phyloP scores from a whole-genome alignment of 495 filamentous ascomycete species.

The Xylaria bambusicola region DNA sequence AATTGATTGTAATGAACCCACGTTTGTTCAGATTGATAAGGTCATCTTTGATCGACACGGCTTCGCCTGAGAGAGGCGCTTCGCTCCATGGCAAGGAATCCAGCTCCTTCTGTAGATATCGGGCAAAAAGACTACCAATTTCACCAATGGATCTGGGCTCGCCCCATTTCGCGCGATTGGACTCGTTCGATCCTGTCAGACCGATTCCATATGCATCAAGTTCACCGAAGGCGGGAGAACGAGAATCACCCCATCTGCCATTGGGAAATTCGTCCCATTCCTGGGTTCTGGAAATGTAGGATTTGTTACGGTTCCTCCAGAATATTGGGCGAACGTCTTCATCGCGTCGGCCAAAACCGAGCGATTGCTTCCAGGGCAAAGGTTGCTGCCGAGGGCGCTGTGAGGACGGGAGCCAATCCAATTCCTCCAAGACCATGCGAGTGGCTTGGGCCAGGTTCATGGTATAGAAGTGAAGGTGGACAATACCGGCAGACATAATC shows the following conservation, averaged over 20 bases:
- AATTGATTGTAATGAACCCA: conserved; percentile 94
- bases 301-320: conserved; percentile 96
- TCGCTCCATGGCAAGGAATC: conserved; percentile 95
- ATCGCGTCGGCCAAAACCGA: conserved; percentile 79
- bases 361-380: conserved; percentile 92
- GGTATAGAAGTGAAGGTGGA: conserved; percentile 96
- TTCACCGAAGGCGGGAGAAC: conserved; percentile 96
- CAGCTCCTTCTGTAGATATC: conserved; percentile 77
- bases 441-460: conserved; percentile 98
- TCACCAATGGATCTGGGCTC: conserved; percentile 77
- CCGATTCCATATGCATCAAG: conserved; percentile 95
- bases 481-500: conserved; percentile 77
- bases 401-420: conserved; percentile 74
- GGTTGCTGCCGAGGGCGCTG: conserved; percentile 76
- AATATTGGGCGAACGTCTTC: conserved; percentile 99
- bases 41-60: conserved; percentile 70
- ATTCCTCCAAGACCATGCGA: conserved; percentile 87
- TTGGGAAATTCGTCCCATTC: conserved; percentile 99
- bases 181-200: conserved; percentile 94
- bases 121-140: conserved; percentile 77
- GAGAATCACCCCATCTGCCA: conserved; percentile 96
- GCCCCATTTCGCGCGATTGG: conserved; percentile 95
- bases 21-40: conserved; percentile 80
- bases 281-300: conserved; percentile 91
- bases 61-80: conserved; percentile 77